Evolutionary conservation across 2,329 filamentous ascomycete genomes (phyloP).

Genomic region (Dryadomyces quercivorus): DNA sequence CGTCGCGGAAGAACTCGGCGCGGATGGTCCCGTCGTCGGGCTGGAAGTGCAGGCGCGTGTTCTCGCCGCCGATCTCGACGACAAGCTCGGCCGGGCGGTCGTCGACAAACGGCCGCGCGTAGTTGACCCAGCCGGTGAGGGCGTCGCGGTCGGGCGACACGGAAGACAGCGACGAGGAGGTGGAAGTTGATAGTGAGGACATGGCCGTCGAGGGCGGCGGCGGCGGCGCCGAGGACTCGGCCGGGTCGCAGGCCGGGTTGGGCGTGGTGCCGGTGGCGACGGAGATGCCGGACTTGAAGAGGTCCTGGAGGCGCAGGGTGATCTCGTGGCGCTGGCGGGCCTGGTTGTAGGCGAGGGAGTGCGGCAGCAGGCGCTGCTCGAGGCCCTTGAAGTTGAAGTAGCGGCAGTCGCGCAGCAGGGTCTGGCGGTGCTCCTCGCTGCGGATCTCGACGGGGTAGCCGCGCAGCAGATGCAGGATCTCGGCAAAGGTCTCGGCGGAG

Average conservation of each 20-base stretch:
- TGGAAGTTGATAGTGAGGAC: neutral
- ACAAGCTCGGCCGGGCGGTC: conserved; percentile 61
- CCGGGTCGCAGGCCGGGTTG: conserved; percentile 24
- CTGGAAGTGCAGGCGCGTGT: conserved; percentile 41
- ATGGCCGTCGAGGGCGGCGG: conserved; percentile 28
- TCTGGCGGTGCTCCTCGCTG: conserved; percentile 61
- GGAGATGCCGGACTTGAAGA: conserved; percentile 75
- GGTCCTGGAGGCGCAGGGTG: conserved; percentile 65
- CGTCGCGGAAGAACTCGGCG: conserved; percentile 63
- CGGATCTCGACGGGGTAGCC: conserved; percentile 74
- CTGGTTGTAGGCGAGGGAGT: conserved; percentile 65
- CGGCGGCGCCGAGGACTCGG: neutral
- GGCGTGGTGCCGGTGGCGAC: conserved; percentile 27
- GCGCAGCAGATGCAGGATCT: conserved; percentile 68
- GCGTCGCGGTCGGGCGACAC: conserved; percentile 11
- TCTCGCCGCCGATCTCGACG: conserved; percentile 63
- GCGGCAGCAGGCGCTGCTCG: conserved; percentile 75
- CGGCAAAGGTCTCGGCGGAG: conserved; percentile 71
- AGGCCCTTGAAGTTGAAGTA: conserved; percentile 90
- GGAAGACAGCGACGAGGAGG: conserved; percentile 23
- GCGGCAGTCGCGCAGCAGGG: conserved; percentile 71
- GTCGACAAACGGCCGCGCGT: conserved; percentile 79
- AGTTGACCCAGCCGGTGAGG: conserved; percentile 50
- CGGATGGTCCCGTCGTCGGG: conserved; percentile 24
- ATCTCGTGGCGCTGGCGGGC: conserved; percentile 61